A percentile compares a stretch with the other conserved stretches of the same genome.
Evolutionary conservation across 225 moss, liverwort and hornwort species (phyloP).

Genomic region (Antitrichia curtipendula): DNA sequence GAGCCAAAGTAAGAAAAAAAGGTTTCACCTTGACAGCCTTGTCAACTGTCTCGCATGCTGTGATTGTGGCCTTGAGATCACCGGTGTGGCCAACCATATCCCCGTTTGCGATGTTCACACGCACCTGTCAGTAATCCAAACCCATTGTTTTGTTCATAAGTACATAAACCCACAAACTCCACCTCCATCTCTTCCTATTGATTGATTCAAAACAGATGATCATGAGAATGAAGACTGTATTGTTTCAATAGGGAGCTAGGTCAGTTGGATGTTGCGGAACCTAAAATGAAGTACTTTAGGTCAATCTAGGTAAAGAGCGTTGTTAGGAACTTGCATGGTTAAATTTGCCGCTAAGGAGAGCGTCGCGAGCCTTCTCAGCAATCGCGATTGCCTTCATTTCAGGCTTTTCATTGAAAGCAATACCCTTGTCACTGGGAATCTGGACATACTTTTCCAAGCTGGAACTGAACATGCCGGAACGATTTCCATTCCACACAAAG

Average conservation of each 20-base stretch:
- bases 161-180: neutral
- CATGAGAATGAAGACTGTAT: neutral
- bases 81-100: constrained; percentile 98
- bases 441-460: constrained; percentile 82
- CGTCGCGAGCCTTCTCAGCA: constrained; percentile 74
- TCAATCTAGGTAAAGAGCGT: neutral
- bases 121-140: constrained; percentile 16
- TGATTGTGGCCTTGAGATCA: constrained; percentile 56
- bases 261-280: neutral
- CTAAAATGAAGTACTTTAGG: neutral
- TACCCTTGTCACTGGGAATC: constrained; percentile 77
- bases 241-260: neutral
- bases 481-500: constrained; percentile 96
- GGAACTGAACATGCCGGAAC: constrained; percentile 82
- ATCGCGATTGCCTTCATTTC: constrained; percentile 87
- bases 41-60: constrained; percentile 67
- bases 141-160: neutral
- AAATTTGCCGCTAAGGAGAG: constrained; percentile 78
- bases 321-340: constrained; percentile 28
- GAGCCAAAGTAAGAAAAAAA: neutral
- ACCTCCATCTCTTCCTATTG: neutral
- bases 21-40: constrained; percentile 70
- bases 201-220: neutral
- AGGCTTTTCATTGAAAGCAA: constrained; percentile 69
- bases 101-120: constrained; percentile 85